Base-by-base conservation (phyloP, 1,139 yeast genomes). In the Ogataea hybrid region DNA sequence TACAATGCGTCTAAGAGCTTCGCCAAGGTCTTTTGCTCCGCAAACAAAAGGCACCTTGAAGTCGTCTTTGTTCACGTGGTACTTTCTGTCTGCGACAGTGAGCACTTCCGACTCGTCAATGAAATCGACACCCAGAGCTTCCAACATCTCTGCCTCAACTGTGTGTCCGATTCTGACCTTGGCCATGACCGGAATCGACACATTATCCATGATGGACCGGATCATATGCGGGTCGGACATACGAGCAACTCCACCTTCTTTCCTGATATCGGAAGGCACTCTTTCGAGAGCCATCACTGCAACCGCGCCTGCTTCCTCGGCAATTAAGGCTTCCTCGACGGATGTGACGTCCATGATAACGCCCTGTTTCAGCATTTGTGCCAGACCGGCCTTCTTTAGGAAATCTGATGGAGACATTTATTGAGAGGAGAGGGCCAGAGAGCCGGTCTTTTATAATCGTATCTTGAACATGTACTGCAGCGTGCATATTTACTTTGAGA, bases 201-300 rank as follows among this genome's bases (percentile, higher is more conserved):
- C 87, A 7, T 84, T 75, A 1, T 70, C 79, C 87, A 83, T 83
- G 63, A 86, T 86, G 25, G 77, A 82, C 61, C 76, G 71, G 63
- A 86, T 84, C 86, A 86, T 79, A 56, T 81, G 69, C 4, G 95
- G 95, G 62, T 86, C 95, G 15, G 87, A 79, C 95, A 86, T 86
- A 58, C 95, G 75, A 49, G 94, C 86, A 38, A 86, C 95, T 49
- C 85, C 85, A 39, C 94, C 92, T 41, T 84, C 79, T 47, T 80
- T 82, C 57, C 95, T 75, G 79, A 86, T 85, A 59, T 86, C 95
- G 12, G 95, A 90, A 17, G 95, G 95, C 44, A 86, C 87, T 56
- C 84, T 71, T 65, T 86, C 95, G 53, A 86, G 71, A 3, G 95
- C 95, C 95, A 85, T 86, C 28, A 86, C 95, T 9, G 95, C 94